Conservation (phyloP, 2,329 filamentous ascomycete species). For the Fusarium compactum region DNA sequence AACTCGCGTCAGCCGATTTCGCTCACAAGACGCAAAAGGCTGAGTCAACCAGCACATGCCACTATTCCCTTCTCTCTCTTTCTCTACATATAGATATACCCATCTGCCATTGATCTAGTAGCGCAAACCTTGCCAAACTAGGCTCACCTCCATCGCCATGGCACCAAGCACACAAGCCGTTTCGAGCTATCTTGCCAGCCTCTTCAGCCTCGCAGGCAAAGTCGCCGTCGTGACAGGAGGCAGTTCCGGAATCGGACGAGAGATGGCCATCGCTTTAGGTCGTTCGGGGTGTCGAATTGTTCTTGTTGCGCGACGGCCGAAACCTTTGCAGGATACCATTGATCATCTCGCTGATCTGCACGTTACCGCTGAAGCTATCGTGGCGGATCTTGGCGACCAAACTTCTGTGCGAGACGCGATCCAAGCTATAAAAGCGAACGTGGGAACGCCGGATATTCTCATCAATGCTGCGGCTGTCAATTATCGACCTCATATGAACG, state of each 20-base stretch:
- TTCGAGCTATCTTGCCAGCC: slow-evolving; percentile 44
- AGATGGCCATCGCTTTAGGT: slow-evolving; percentile 49
- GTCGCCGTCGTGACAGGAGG: slow-evolving; percentile 51
- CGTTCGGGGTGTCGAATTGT: slow-evolving; percentile 49
- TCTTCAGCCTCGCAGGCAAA: slow-evolving; percentile 49
- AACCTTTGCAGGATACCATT: slow-evolving; percentile 43
- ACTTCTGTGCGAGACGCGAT: slow-evolving; percentile 29
- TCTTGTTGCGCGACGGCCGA: slow-evolving; percentile 47
- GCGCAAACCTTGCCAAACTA: neutral
- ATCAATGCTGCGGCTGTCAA: slow-evolving; percentile 51
- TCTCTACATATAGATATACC: neutral
- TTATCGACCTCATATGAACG: slow-evolving; percentile 48
- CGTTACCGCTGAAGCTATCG: slow-evolving; percentile 40
- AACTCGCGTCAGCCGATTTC: slow-evolving; percentile 26
- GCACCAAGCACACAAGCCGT: slow-evolving; percentile 15
- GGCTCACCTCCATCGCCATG: slow-evolving; percentile 22
- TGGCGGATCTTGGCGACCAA: slow-evolving; percentile 35
- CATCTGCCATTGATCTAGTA: neutral
- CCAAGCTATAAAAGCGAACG: slow-evolving; percentile 34
- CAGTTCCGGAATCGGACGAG: slow-evolving; percentile 52
- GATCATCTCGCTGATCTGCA: slow-evolving; percentile 43
- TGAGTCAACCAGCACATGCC: slow-evolving; percentile 2
- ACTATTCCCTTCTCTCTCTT: neutral
- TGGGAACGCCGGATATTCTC: slow-evolving; percentile 50
- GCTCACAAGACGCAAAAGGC: slow-evolving; percentile 25